Base-by-base conservation (phyloP, 2,329 filamentous ascomycete species). In the Aspergillus japonicus region DNA sequence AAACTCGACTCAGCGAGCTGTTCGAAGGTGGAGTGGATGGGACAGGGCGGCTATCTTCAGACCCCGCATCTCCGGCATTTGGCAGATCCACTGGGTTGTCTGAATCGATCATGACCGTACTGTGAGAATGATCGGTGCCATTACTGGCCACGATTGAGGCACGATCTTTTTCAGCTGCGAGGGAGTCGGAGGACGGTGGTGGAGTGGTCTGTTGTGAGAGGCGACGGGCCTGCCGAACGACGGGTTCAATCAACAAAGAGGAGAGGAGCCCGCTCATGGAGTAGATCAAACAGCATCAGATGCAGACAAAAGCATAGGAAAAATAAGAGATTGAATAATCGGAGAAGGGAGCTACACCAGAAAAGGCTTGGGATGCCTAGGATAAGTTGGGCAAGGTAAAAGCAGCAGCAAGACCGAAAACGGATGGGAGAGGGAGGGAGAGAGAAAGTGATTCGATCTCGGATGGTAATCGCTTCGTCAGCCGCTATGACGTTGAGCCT, bases 211-310 rank as follows among this genome's bases (percentile, higher is more conserved):
- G 69, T 52, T 61, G 64, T 39, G 77, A 77, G 60, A 75, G 73
- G 61, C 73, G 76, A 62, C 74, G 73, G 63, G 76, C 75, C 71
- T 76, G 74, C 63, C 77, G 76, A 63, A 79, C 67, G 63, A 77
- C 74, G 52, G 77, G 73, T 66, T 80, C 78, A 60, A 77, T 75
- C 51, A 81, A 67, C 59, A 78, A 73, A 47, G 78, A 78, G 31
- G 71, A 72, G 54, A 80, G 71, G 53, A 77, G 77, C 66, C 74
- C 73, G 69, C 73, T 80, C 78, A 81, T 81, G 73, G 68, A 72
- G 68, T 66, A 44, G 39, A 16, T 14, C 50, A 33, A 47, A 31
- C 16, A 23, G 29, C 35, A 54, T 26, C 42, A 48, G 52, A 47
- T 10, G 21, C 4, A 51, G 21, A 8, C 16, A 47, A 21, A 26